Conservation (phyloP, 2,329 filamentous ascomycete species). For the Ceratocystis colombiana region DNA sequence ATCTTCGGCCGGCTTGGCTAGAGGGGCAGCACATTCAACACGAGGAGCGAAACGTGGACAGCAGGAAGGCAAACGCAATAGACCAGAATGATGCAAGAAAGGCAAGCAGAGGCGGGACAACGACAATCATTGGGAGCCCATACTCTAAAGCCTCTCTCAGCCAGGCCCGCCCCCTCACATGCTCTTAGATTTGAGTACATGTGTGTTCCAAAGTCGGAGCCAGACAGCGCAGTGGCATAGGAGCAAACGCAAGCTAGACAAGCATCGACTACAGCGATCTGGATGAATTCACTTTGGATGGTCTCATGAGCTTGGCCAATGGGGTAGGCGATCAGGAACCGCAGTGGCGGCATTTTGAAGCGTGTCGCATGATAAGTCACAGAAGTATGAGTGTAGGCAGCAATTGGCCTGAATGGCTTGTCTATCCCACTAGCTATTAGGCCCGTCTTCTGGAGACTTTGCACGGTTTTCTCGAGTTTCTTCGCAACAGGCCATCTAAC, state of each 20-base stretch:
- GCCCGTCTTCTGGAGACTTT: constrained; percentile 56
- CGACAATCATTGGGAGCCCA: neutral
- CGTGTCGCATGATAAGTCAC: neutral
- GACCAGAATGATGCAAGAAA: neutral
- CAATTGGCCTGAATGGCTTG: no score
- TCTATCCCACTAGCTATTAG: constrained; percentile 31
- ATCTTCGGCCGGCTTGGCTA: no score
- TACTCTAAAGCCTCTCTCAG: neutral
- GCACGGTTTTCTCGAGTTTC: constrained; percentile 44
- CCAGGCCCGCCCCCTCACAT: neutral
- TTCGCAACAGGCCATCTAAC: constrained; percentile 39
- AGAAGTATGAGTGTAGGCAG: neutral
- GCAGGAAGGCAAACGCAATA: neutral
- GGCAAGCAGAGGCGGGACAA: neutral
- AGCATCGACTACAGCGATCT: constrained; percentile 61
- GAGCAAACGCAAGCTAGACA: constrained; percentile 50
- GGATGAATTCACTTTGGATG: constrained; percentile 54
- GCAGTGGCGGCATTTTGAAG: constrained; percentile 59
- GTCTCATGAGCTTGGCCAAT: constrained; percentile 41
- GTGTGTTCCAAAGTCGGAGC: constrained; percentile 48
- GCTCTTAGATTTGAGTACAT: constrained; percentile 42
- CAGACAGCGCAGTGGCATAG: constrained; percentile 44
- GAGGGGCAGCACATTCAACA: no score
- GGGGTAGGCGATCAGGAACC: constrained; percentile 33
- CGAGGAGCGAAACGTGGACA: neutral